Percentiles rank a stretch among this genome's conserved stretches.
These are phyloP conservation scores for Xerophyta viscosa DNA, from an alignment of 106 monocot genomes.

Conservation along the genomic window DNA sequence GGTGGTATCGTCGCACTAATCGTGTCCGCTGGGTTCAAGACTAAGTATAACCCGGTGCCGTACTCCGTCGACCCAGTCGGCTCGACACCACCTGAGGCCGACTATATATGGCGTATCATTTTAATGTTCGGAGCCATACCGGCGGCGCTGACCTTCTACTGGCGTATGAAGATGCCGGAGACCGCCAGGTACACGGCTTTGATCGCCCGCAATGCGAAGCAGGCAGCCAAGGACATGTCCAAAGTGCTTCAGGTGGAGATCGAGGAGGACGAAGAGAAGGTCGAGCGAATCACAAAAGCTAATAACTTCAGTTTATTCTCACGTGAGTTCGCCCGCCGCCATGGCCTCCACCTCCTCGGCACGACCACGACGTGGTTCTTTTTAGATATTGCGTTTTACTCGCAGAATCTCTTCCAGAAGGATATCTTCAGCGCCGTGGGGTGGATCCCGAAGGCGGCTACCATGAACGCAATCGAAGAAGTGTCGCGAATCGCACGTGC, in stretches of 20 bases:
- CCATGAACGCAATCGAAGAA: constrained; percentile 54
- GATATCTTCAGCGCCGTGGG: constrained; percentile 45
- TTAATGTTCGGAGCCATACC: constrained; percentile 39
- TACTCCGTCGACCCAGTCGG: constrained; percentile 12
- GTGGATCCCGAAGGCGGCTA: constrained; percentile 47
- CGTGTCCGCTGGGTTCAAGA: constrained; percentile 24
- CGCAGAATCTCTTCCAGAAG: constrained; percentile 58
- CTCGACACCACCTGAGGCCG: constrained; percentile 20
- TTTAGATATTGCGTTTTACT: constrained; percentile 58
- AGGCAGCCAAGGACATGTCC: constrained; percentile 31
- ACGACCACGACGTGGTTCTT: constrained; percentile 42
- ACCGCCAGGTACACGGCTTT: constrained; percentile 40
- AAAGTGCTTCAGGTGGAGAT: constrained; percentile 30
- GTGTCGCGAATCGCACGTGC: constrained; percentile 37
- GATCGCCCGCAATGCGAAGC: constrained; percentile 27
- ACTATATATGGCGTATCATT: constrained; percentile 37
- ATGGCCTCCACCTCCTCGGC: constrained; percentile 44
- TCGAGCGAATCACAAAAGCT: neutral
- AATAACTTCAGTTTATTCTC: constrained; percentile 24
- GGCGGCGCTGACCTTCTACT: constrained; percentile 29
- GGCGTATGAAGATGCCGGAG: constrained; percentile 44
- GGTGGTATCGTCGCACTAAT: constrained; percentile 37
- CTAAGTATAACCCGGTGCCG: constrained; percentile 6
- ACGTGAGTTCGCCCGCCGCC: constrained; percentile 16
- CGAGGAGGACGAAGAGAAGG: constrained; percentile 7